Evolutionary conservation across 2,329 filamentous ascomycete genomes (phyloP).

Genomic region (Teratosphaeria nubilosa): DNA sequence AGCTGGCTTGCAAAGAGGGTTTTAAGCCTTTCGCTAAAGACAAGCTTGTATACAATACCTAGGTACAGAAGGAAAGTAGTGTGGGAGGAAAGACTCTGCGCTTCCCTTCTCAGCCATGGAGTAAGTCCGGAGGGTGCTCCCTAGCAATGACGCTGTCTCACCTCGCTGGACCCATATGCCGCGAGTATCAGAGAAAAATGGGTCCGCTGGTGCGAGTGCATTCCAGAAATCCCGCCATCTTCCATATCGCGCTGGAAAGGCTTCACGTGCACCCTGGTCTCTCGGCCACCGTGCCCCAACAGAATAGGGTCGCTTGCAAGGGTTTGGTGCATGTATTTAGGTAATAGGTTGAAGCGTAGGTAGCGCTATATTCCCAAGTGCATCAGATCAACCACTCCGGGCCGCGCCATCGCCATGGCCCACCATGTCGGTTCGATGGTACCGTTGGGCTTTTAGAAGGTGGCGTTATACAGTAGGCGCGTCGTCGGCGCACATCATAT

Average conservation of each 20-base stretch:
- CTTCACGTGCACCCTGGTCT: not conserved
- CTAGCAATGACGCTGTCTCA: not conserved
- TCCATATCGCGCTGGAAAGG: not conserved
- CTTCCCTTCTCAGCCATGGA: not conserved
- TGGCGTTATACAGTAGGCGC: not conserved
- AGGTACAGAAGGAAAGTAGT: not conserved
- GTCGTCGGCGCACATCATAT: not conserved
- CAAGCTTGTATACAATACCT: not conserved
- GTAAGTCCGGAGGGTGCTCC: not conserved
- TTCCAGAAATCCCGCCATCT: not conserved
- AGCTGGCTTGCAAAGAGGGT: not conserved
- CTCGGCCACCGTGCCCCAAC: too few species aligned
- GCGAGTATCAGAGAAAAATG: not conserved
- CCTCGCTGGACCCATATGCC: not conserved
- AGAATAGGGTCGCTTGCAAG: too few species aligned
- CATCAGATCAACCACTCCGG: not conserved
- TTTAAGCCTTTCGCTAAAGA: not conserved
- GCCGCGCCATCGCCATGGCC: not conserved
- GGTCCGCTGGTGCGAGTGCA: not conserved
- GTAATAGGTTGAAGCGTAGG: too few species aligned
- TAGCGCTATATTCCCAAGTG: too few species aligned
- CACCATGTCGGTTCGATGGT: not conserved
- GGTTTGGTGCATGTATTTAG: too few species aligned
- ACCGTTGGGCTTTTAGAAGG: not conserved
- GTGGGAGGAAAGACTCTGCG: not conserved